These are phyloP conservation scores for Misopates orontium DNA, from an alignment of 257 asterid genomes.

Conservation along the genomic window DNA sequence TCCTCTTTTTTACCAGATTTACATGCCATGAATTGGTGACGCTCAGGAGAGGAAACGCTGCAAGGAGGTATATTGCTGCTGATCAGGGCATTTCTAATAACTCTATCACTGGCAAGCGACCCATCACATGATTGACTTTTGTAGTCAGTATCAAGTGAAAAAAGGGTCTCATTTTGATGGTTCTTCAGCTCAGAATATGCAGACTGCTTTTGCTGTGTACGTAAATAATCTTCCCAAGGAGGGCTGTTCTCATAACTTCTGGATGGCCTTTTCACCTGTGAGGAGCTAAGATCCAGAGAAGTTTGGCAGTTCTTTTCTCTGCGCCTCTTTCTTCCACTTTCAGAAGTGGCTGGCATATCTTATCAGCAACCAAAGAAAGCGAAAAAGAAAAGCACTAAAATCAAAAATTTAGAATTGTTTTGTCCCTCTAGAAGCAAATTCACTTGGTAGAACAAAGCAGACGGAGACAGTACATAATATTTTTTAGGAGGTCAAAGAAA, in stretches of 20 bases:
- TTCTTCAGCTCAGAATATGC: constrained; percentile 34
- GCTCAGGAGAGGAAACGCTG: constrained; percentile 39
- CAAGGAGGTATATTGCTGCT: constrained; percentile 32
- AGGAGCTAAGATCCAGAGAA: constrained; percentile 38
- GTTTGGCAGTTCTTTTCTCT: constrained; percentile 36
- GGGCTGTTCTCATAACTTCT: constrained; percentile 35
- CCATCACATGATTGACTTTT: constrained; percentile 37
- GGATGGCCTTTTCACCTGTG: constrained; percentile 41
- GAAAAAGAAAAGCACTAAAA: background rate
- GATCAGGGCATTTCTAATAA: constrained; percentile 23
- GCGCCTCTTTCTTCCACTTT: constrained; percentile 50
- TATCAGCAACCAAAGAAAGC: constrained; percentile 24
- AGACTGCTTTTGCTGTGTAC: constrained; percentile 31
- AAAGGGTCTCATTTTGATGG: constrained; percentile 34
- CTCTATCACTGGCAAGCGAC: constrained; percentile 33
- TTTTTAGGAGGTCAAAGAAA: constrained; percentile 1
- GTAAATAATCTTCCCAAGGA: constrained; percentile 35
- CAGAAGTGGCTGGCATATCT: constrained; percentile 42
- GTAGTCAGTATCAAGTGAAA: constrained; percentile 40
- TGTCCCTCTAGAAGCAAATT: background rate
- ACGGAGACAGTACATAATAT: background rate
- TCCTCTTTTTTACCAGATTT: constrained; percentile 33
- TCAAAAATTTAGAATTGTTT: background rate
- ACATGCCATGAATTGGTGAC: constrained; percentile 34
- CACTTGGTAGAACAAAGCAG: background rate